phyloP scores from a whole-genome alignment of 441 rosid species.

The Daphne laureola region DNA sequence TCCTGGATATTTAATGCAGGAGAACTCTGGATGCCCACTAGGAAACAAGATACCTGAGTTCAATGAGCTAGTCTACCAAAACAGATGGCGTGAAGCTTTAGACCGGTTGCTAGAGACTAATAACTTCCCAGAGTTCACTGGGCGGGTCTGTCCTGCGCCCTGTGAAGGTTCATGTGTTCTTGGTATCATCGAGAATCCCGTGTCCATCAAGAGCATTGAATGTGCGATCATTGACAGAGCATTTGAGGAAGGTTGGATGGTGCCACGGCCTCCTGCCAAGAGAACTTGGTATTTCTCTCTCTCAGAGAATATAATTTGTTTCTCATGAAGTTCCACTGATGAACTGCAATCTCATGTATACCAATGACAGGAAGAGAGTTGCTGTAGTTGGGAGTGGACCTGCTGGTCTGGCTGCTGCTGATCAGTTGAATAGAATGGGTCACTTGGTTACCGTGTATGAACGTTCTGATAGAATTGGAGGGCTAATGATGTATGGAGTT shows the following conservation, averaged over 20 bases:
- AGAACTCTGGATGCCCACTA: slow-evolving; percentile 98
- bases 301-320: neutral
- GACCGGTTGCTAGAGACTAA: slow-evolving; percentile 96
- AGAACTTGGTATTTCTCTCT: slow-evolving; percentile 73
- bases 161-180: slow-evolving; percentile 99
- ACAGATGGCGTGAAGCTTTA: slow-evolving; percentile 98
- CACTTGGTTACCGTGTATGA: slow-evolving; percentile 93
- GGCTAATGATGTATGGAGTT: slow-evolving; percentile 99
- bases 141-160: slow-evolving; percentile 99
- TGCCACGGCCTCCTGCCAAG: slow-evolving; percentile 79
- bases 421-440: slow-evolving; percentile 95
- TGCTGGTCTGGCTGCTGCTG: slow-evolving; percentile 98
- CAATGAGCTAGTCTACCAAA: slow-evolving; percentile 95
- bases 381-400: slow-evolving; percentile 98
- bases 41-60: slow-evolving; percentile 99
- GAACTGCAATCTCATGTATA: neutral
- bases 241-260: slow-evolving; percentile 99
- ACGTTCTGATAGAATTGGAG: slow-evolving; percentile 96
- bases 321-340: neutral
- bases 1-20: slow-evolving; percentile 35
- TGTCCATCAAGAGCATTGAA: slow-evolving; percentile 91
- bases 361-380: slow-evolving; percentile 60
- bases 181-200: slow-evolving; percentile 99
- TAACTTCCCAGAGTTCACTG: slow-evolving; percentile 98
- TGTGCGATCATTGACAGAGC: slow-evolving; percentile 96